Conservation (phyloP, 2,329 filamentous ascomycete species). For the Ceratocystis variospora region DNA sequence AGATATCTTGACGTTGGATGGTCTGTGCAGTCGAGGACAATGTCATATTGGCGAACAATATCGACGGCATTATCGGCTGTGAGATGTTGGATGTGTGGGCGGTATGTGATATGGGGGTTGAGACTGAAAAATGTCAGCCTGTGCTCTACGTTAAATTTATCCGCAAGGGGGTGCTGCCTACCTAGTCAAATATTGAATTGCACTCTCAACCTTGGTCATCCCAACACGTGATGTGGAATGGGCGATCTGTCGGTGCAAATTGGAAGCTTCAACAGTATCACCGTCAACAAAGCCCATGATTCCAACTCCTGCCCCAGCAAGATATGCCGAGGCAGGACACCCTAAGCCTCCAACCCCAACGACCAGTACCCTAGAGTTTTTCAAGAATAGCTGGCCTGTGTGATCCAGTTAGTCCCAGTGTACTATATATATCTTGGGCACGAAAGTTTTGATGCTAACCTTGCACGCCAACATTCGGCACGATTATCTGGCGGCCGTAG, state of each 20-base stretch:
- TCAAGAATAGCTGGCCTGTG: conserved; percentile 62
- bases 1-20: conserved; percentile 84
- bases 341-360: conserved; percentile 82
- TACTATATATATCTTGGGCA: background rate
- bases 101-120: conserved; percentile 57
- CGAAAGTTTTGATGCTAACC: conserved; percentile 33
- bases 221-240: conserved; percentile 61
- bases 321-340: conserved; percentile 83
- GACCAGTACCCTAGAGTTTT: conserved; percentile 57
- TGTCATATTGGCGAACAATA: conserved; percentile 58
- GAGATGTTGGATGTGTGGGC: conserved; percentile 50
- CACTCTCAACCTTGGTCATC: conserved; percentile 68
- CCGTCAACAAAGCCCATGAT: conserved; percentile 74
- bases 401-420: background rate
- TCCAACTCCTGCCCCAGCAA: conserved; percentile 78
- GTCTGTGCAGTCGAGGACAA: conserved; percentile 91
- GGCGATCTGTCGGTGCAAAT: conserved; percentile 82
- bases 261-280: conserved; percentile 76
- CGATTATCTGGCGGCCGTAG: conserved; percentile 83
- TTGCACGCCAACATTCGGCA: conserved; percentile 64
- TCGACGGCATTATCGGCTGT: conserved; percentile 51
- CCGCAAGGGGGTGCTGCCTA: conserved; percentile 25
- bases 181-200: conserved; percentile 44
- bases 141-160: background rate
- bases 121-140: conserved; percentile 34